Evolutionary conservation across 78 protist species (phyloP).

Genomic region (Guillardia theta): DNA sequence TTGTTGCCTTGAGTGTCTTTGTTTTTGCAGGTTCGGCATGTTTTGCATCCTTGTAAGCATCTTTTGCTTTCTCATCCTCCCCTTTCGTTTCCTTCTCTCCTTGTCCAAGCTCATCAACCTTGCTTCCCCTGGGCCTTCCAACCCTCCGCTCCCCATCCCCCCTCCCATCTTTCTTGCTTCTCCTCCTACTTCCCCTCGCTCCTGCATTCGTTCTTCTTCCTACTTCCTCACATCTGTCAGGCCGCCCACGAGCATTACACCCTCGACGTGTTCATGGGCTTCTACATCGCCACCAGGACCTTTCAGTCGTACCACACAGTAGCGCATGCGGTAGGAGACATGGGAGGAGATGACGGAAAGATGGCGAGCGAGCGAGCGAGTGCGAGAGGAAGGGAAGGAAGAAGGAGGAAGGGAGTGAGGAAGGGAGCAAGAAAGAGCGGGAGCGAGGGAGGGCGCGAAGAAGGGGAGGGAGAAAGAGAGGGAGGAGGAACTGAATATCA

Average conservation of each 20-base stretch:
- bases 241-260: no score
- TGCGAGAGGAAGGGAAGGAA: background rate
- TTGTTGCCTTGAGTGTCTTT: background rate
- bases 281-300: no score
- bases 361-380: background rate
- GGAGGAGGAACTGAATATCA: no score
- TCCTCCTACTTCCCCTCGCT: background rate
- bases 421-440: background rate
- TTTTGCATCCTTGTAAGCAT: background rate
- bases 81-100: background rate
- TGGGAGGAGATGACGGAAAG: background rate
- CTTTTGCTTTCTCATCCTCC: background rate
- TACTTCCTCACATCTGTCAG: no score
- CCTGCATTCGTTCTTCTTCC: background rate
- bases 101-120: background rate
- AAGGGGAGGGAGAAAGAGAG: background rate
- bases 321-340: background rate
- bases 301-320: no score
- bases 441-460: background rate
- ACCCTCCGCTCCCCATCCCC: background rate
- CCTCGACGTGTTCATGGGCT: no score
- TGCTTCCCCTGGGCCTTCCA: background rate
- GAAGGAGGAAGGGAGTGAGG: background rate
- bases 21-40: background rate
- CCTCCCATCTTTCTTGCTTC: background rate